A percentile compares a stretch with the other conserved stretches of the same genome.
Conservation (phyloP, 352 stramenopile species). For the Globisporangium middletonii region DNA sequence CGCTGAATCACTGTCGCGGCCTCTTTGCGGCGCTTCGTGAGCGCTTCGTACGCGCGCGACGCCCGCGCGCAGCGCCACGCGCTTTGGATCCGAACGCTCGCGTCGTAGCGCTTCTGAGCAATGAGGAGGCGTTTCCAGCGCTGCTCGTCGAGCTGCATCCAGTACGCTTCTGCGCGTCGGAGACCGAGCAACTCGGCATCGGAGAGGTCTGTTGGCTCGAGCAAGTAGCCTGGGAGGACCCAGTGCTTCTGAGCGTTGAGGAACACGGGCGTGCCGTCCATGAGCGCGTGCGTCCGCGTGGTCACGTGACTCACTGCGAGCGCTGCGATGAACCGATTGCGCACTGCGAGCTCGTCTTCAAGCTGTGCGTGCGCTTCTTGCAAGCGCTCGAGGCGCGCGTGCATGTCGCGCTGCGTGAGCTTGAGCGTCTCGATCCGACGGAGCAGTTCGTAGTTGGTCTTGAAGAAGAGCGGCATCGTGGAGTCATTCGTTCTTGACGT, state of each 20-base stretch:
- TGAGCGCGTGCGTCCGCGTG: constrained; percentile 58
- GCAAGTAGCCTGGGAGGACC: constrained; percentile 36
- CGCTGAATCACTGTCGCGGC: constrained; percentile 58
- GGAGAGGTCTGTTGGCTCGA: constrained; percentile 22
- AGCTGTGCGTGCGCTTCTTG: constrained; percentile 17
- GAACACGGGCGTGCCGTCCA: constrained; percentile 49
- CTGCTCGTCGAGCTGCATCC: constrained; percentile 67
- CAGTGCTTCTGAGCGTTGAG: constrained; percentile 64
- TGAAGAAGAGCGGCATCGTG: constrained; percentile 30
- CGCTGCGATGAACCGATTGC: constrained; percentile 49
- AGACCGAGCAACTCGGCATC: constrained; percentile 31
- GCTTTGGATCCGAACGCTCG: constrained; percentile 32
- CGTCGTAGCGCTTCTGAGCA: constrained; percentile 41
- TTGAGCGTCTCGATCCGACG: constrained; percentile 52
- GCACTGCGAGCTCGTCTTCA: constrained; percentile 29
- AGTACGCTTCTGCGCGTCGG: constrained; percentile 42
- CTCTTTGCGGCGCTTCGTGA: constrained; percentile 21
- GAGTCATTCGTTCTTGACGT: background rate
- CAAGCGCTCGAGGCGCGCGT: constrained; percentile 24
- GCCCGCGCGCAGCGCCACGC: constrained; percentile 25
- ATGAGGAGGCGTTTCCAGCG: constrained; percentile 45
- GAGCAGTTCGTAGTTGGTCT: constrained; percentile 56
- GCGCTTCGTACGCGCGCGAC: constrained; percentile 22
- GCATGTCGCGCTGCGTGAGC: constrained; percentile 30
- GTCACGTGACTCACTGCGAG: constrained; percentile 42